A percentile compares a stretch with the other conserved stretches of the same genome.
Evolutionary conservation across 73 alveolate genomes (phyloP).

Genomic region (Tetrahymena thermophila): DNA sequence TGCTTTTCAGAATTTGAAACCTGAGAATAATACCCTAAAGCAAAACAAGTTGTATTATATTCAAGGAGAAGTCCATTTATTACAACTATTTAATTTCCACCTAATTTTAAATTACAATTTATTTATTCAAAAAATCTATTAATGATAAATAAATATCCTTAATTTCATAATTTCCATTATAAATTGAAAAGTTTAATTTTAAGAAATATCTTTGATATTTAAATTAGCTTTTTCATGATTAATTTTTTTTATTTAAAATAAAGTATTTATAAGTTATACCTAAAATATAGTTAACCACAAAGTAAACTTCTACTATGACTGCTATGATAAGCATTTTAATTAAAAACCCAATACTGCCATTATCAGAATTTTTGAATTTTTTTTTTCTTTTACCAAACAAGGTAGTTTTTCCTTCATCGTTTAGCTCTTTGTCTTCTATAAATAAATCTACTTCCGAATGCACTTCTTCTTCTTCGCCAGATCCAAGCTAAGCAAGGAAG

Average conservation of each 20-base stretch:
- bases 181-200: no score
- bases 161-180: no score
- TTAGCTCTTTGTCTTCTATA: slow-evolving; percentile 10
- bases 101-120: no score
- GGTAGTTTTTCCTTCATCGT: slow-evolving; percentile 22
- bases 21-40: background rate
- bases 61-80: background rate
- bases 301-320: slow-evolving; percentile 14
- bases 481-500: slow-evolving; percentile 18
- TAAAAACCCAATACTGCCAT: slow-evolving; percentile 26
- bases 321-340: slow-evolving; percentile 23
- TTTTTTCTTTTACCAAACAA: slow-evolving; percentile 27
- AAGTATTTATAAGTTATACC: background rate
- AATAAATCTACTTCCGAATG: slow-evolving; percentile 12
- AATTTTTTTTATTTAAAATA: no score
- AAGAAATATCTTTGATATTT: no score
- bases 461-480: slow-evolving; percentile 42
- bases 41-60: background rate
- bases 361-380: slow-evolving; percentile 28
- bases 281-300: slow-evolving; percentile 16
- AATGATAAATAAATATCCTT: no score
- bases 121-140: no score
- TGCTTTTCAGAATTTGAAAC: background rate
- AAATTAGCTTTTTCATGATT: no score
- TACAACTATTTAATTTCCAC: background rate